Conservation (phyloP, 768 basidiomycete genomes). For the Trametes sanguinea region DNA sequence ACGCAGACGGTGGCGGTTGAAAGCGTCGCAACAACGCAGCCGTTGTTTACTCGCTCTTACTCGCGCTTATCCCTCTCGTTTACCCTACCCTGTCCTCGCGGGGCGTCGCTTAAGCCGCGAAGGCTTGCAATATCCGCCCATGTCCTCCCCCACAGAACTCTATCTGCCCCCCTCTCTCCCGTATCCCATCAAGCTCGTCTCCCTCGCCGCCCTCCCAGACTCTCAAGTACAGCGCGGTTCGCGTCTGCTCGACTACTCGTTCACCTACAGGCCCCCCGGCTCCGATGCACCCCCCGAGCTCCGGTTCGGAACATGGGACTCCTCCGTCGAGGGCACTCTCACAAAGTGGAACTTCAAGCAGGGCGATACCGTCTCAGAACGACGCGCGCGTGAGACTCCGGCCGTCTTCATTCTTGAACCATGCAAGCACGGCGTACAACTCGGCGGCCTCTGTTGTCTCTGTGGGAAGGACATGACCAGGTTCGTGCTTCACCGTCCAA, state of each 20-base stretch:
- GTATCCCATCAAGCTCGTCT: slow-evolving; percentile 82
- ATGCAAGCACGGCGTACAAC: slow-evolving; percentile 95
- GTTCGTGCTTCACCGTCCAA: slow-evolving; percentile 46
- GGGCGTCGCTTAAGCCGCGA: neutral
- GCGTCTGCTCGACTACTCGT: slow-evolving; percentile 83
- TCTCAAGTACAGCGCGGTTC: slow-evolving; percentile 65
- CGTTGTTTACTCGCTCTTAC: no score
- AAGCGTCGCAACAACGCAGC: no score
- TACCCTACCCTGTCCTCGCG: neutral
- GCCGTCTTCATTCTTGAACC: slow-evolving; percentile 78
- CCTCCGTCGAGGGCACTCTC: slow-evolving; percentile 77
- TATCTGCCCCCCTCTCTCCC: slow-evolving; percentile 77
- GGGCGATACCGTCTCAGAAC: slow-evolving; percentile 64
- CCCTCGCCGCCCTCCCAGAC: slow-evolving; percentile 54
- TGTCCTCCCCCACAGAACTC: slow-evolving; percentile 71
- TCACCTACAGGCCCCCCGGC: slow-evolving; percentile 54
- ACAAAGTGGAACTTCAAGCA: slow-evolving; percentile 67
- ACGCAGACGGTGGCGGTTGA: no score
- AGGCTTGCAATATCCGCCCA: slow-evolving; percentile 27
- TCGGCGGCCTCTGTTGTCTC: slow-evolving; percentile 88
- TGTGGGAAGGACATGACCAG: slow-evolving; percentile 96
- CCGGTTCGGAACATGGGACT: slow-evolving; percentile 91
- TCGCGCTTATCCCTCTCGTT: neutral
- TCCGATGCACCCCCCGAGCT: slow-evolving; percentile 52
- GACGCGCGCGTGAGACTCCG: slow-evolving; percentile 58